These are phyloP conservation scores for Eucalyptus shirleyi DNA, from an alignment of 345 rosid species.

Conservation along the genomic window DNA sequence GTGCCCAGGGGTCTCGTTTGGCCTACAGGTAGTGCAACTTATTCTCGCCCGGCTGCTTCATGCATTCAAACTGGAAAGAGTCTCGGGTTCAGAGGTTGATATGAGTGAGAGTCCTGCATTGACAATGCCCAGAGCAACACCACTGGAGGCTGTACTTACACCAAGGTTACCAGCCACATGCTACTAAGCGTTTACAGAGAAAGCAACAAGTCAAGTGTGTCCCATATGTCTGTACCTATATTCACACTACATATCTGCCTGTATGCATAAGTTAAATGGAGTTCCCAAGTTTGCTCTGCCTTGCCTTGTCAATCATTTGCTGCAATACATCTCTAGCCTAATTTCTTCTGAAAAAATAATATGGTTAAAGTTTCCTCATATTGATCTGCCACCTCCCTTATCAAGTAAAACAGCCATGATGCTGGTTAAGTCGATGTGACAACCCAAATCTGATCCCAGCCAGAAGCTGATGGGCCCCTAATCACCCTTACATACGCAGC, in stretches of 20 bases:
- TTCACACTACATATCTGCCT: background rate
- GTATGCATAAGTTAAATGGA: background rate
- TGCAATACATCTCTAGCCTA: background rate
- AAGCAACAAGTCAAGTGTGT: background rate
- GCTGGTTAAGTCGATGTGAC: background rate
- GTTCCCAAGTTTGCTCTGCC: background rate
- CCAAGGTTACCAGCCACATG: background rate
- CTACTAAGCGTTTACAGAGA: background rate
- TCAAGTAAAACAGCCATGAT: background rate
- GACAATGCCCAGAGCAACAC: slow-evolving; percentile 1
- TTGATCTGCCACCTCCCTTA: background rate
- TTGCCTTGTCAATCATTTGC: background rate
- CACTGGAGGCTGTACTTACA: slow-evolving; percentile 3
- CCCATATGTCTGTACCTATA: background rate
- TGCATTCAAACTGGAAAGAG: background rate
- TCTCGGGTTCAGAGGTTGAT: background rate
- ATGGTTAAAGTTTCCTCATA: background rate
- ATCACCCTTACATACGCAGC: background rate
- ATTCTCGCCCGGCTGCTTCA: slow-evolving; percentile 11
- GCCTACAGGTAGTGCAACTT: slow-evolving; percentile 2
- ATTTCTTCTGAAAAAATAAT: background rate
- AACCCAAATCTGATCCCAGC: background rate
- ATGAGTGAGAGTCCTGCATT: slow-evolving; percentile 9
- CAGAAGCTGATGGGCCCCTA: background rate
- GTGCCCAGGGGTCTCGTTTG: slow-evolving; percentile 12